These are phyloP conservation scores for Acer yangbiense DNA, from an alignment of 345 rosid species.

Conservation along the genomic window DNA sequence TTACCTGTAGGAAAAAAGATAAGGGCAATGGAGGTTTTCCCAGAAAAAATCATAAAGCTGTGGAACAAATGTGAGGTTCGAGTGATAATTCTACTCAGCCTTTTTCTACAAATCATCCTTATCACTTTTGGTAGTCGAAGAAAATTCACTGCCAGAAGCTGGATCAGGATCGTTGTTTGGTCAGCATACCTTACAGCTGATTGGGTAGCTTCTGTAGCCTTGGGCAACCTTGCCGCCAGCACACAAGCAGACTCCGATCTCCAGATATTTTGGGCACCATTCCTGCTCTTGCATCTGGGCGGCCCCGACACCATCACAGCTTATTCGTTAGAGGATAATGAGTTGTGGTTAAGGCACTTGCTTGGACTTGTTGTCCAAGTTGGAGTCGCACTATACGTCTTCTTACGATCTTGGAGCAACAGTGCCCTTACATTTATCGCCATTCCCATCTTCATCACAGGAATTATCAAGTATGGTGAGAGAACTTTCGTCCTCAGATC, in stretches of 20 bases:
- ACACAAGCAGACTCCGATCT: neutral
- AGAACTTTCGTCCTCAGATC: slow-evolving; percentile 33
- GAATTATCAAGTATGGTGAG: slow-evolving; percentile 37
- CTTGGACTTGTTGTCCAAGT: slow-evolving; percentile 29
- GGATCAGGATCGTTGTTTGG: slow-evolving; percentile 4
- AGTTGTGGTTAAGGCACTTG: slow-evolving; percentile 40
- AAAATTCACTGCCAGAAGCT: neutral
- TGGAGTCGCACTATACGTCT: slow-evolving; percentile 21
- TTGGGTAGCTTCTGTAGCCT: slow-evolving; percentile 17
- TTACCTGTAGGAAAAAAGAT: neutral
- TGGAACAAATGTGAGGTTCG: slow-evolving; percentile 29
- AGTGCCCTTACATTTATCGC: neutral
- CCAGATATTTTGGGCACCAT: slow-evolving; percentile 37
- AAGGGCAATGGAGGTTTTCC: neutral
- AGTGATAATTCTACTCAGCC: slow-evolving; percentile 16
- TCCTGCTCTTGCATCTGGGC: slow-evolving; percentile 46
- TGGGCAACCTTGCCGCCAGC: slow-evolving; percentile 17
- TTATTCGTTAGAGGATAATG: slow-evolving; percentile 37
- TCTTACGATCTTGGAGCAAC: slow-evolving; percentile 17
- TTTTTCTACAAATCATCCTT: slow-evolving; percentile 23
- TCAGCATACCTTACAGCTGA: slow-evolving; percentile 28
- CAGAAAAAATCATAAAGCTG: neutral
- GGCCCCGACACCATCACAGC: slow-evolving; percentile 49
- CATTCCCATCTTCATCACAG: slow-evolving; percentile 14
- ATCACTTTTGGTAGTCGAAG: slow-evolving; percentile 16